Evolutionary conservation across 352 stramenopile species (phyloP), one percentile per base, ranked within the genome.

Genomic region (Blastocystis sp.): DNA sequence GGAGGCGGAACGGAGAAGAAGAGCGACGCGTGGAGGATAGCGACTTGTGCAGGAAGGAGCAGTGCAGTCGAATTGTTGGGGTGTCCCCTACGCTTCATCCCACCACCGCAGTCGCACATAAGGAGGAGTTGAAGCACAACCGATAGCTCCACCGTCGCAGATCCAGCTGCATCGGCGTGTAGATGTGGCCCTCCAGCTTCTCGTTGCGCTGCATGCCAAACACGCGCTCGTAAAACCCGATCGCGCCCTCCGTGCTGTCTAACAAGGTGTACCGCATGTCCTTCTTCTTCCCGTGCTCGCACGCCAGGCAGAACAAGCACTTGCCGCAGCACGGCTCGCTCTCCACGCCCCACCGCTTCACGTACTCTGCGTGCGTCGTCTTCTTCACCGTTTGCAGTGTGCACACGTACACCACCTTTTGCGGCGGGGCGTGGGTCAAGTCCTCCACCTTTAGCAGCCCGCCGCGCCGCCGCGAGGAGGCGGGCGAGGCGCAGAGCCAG

Each of bases 371-470:
- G n/a, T 68, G 48, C n/a, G 48, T 70, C 19, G 43, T 57, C 19
- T 54, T 70, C 34, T 68, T 38, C 17, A 69, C 34, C 34, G 52
- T 34, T 48, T 84, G 74, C 17, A 84, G 28, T 7, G 48, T 69
- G 45, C 52, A 84, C 17, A 84, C 57, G 48, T 84, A 84, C 1
- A 84, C 74, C 14, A 84, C 74, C 42, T 70, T 68, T 7, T 69
- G 54, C 7, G n/a, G 28, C 4, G 38, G 48, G 43, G 69, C 21
- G 0, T 69, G 28, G 7, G 24, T 19, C n/a, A 69, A 28, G 17
- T 69, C 74, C 17, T 54, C 59, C 24, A 14, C 21, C 11, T 69
- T 52, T 0, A 69, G 9, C 2, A 84, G 4, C 38, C 74, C 74
- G 48, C 60, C 74, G 3, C 66, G 66, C 28, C 40, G 2, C 21